Evolutionary conservation across 208 protist genomes (phyloP), one percentile per base, ranked within the genome.

Genomic region (Leishmania lainsoni): DNA sequence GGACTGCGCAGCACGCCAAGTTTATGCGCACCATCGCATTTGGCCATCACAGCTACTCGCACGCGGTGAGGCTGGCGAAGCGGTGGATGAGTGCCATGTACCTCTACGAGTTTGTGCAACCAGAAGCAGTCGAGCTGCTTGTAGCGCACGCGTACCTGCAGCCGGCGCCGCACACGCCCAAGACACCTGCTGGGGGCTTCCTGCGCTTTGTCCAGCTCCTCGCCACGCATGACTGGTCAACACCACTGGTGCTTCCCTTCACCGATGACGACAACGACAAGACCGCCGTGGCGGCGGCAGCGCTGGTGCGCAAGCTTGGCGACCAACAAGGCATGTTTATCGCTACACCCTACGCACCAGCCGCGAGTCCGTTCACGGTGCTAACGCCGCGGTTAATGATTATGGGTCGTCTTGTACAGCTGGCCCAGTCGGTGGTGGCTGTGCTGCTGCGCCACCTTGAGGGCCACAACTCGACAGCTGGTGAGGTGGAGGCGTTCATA

Each of bases 281-380:
- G 61, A 83, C 77, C 51, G 86, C 86, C 56, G 83, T 80, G 29
- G 83, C 92, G 39, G 91, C 91, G 6, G 91, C 87, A 2, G 39
- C 68, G 22, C 80, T 94, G 17, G 76, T 95, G 83, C 91, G 90
- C 56, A 87, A 80, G 77, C 87, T 88, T 59, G 85, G 79, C 20
- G 90, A 95, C 32, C 86, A 93, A 39, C 92, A 94, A 78, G 92
- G 86, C 39, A 93, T 97, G 91, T 97, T 91, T 81, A 95, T 97
- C 69, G 91, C 91, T 45, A 88, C 94, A 12, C 88, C 94, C 17
- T 97, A 97, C 84, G 92, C 92, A 14, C 91, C 91, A 20, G 75
- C 90, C 29, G 87, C 86, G 70, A 94, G 90, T 77, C 94, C 94
- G 35, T 97, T 97, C 85, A 97, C 92, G n/a, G 83, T 86, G 20